These are phyloP conservation scores for Cordyceps militaris DNA, from an alignment of 2,329 filamentous ascomycete species.

Conservation along the genomic window DNA sequence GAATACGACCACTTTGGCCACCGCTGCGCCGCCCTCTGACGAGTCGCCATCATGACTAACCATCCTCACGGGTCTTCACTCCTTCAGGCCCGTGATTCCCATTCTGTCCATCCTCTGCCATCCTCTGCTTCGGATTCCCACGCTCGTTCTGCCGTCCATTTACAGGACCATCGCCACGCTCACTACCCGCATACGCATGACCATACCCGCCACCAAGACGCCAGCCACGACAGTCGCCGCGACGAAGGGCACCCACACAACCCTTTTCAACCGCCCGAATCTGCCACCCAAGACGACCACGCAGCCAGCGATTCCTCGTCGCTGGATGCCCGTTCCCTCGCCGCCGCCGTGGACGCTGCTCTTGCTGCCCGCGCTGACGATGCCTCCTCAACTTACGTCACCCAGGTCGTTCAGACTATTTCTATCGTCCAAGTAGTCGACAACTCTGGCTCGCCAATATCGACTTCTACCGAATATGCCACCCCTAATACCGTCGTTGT, in stretches of 20 bases:
- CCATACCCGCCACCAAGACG: constrained; percentile 21
- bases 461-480: constrained; percentile 36
- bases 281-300: constrained; percentile 6
- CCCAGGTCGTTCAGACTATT: constrained; percentile 46
- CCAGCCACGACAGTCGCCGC: constrained; percentile 18
- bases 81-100: constrained; percentile 27
- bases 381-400: constrained; percentile 27
- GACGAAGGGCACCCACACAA: constrained; percentile 1
- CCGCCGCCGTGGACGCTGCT: constrained; percentile 16
- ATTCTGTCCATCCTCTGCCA: constrained; percentile 4
- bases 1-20: constrained; percentile 16
- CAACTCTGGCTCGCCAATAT: constrained; percentile 37
- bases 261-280: not conserved
- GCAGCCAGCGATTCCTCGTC: constrained; percentile 12
- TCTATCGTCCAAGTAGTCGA: constrained; percentile 49
- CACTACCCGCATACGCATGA: constrained; percentile 14
- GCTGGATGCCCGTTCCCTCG: constrained; percentile 16
- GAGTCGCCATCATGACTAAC: constrained; percentile 27
- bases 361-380: constrained; percentile 5
- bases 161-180: constrained; percentile 18
- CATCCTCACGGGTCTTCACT: constrained; percentile 30
- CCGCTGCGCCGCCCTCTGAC: constrained; percentile 18
- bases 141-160: constrained; percentile 20
- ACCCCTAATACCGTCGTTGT: constrained; percentile 32
- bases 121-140: constrained; percentile 20